phyloP scores from a whole-genome alignment of 2,329 filamentous ascomycete species.

The Hypoxylon sp. region DNA sequence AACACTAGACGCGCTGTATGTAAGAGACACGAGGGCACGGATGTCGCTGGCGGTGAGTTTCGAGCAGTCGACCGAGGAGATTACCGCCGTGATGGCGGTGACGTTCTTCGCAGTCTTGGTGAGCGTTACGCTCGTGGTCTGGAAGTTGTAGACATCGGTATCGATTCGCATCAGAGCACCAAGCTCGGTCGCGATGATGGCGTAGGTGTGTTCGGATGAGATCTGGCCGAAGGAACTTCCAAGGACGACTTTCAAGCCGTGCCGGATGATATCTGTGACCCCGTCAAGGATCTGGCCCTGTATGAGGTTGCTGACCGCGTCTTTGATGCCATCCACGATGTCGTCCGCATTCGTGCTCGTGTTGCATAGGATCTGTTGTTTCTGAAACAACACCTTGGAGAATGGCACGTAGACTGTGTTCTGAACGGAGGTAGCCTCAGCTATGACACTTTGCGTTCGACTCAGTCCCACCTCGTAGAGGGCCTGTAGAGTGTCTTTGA shows the following conservation, averaged over 20 bases:
- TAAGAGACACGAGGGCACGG: neutral
- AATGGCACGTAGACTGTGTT: neutral
- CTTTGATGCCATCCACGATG: neutral
- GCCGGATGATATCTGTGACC: neutral
- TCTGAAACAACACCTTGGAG: neutral
- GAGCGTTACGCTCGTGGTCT: neutral
- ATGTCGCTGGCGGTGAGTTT: neutral
- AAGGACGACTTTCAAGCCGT: neutral
- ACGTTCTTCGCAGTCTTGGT: neutral
- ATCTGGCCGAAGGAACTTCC: neutral
- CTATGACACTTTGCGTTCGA: neutral
- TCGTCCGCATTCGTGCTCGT: neutral
- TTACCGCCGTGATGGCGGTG: neutral
- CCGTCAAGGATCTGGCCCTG: neutral
- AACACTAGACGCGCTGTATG: neutral
- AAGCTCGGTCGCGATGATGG: neutral
- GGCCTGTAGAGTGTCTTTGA: neutral
- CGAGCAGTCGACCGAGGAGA: neutral
- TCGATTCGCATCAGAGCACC: neutral
- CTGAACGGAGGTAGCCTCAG: neutral
- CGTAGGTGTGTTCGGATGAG: neutral
- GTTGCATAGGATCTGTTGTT: neutral
- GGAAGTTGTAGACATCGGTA: neutral
- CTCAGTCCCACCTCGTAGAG: neutral
- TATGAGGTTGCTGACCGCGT: neutral